A percentile compares a stretch with the other conserved stretches of the same genome.
Evolutionary conservation across 208 protist genomes (phyloP).

Genomic region (Acanthamoeba healyi): DNA sequence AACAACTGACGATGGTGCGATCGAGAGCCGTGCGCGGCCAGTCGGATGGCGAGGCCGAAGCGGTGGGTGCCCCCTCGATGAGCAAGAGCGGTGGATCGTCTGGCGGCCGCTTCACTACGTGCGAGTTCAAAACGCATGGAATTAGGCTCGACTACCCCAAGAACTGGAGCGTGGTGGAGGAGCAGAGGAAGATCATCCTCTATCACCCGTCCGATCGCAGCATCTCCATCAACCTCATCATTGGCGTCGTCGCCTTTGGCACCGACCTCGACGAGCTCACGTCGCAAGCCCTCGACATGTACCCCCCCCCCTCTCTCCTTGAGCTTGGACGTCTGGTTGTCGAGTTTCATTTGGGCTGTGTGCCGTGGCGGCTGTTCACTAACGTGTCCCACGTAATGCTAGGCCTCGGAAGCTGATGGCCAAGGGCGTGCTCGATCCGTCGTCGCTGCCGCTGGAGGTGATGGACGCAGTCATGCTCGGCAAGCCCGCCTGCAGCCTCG

Average conservation of each 20-base stretch:
- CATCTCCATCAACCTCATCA: constrained; percentile 56
- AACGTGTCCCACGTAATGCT: too few relatives aligned
- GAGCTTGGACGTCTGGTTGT: neutral
- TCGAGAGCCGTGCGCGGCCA: constrained; percentile 1
- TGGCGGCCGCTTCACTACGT: neutral
- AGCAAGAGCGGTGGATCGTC: neutral
- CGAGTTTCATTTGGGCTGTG: neutral
- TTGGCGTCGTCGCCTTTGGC: neutral
- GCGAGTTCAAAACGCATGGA: neutral
- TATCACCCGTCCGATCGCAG: constrained; percentile 12
- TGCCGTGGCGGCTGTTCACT: neutral
- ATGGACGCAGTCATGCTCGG: neutral
- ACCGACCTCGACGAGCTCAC: constrained; percentile 29
- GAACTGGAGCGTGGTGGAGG: constrained; percentile 43
- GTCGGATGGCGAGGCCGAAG: neutral
- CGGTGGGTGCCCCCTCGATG: neutral
- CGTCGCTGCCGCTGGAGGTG: constrained; percentile 26
- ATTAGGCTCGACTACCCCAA: constrained; percentile 14
- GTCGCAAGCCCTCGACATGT: constrained; percentile 22
- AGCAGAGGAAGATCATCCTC: constrained; percentile 7
- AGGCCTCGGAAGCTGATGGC: constrained; percentile 36
- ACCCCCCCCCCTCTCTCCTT: neutral
- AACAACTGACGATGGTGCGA: constrained; percentile 35
- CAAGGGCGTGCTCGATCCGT: constrained; percentile 10
- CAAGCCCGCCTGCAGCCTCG: neutral